Evolutionary conservation across 2,329 filamentous ascomycete species (phyloP), one percentile per base, ranked within the genome.

Genomic region (Fusarium sp.): DNA sequence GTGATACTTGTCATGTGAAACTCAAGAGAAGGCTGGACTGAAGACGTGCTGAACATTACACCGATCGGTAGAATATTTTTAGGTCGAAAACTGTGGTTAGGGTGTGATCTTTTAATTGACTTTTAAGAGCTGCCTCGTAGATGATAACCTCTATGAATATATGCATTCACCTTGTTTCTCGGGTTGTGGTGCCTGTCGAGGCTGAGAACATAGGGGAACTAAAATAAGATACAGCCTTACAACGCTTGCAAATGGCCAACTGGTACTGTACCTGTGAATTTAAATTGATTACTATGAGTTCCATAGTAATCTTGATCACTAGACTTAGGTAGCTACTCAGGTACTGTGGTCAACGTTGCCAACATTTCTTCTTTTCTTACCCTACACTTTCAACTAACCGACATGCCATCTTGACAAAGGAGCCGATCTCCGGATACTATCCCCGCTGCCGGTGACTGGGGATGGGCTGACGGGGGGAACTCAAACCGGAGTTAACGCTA

Each of bases 381-480:
- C 67, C 67, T 69, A 68, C 41, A 68, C 33, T 35, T 16, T 16
- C 5, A 31, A 35, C 35, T 41, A 29, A 46, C 47, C 24, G 31
- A 44, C 33, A 29, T 35, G 7, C 18, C 33, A 33, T 59, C 41
- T 57, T 46, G 52, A 28, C 26, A 68, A 54, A n/a, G n/a, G n/a
- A n/a, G n/a, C 39, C 54, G 44, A 69, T 71, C 48, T 58, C 53
- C 64, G 63, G 68, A 57, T 58, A 43, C 48, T 28, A 63, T 71
- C 59, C 68, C 68, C 68, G 64, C 54, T 58, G 64, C 64, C 53
- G 64, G 56, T 70, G 41, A 52, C 54, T 55, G 53, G 63, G 50
- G 66, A 61, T 60, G 44, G 44, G 58, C 58, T 61, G 58, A 54
- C 28, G 46, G 54, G 24, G 53, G 28, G 46, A 61, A 31, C 26